These are phyloP conservation scores for Fusarium odoratissimum DNA, from an alignment of 2,329 filamentous ascomycete species.

Conservation along the genomic window DNA sequence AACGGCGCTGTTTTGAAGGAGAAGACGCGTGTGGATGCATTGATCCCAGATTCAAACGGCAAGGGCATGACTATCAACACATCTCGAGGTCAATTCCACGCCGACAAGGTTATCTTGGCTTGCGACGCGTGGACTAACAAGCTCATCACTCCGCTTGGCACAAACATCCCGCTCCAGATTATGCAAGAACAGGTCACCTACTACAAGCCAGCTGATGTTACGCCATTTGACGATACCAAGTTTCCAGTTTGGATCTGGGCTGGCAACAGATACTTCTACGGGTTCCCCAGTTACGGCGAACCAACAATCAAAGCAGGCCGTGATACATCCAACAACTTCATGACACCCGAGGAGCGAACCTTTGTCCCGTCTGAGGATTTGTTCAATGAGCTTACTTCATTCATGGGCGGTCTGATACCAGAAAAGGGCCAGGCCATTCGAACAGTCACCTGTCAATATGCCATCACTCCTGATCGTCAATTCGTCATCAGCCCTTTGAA, in stretches of 20 bases:
- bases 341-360: slow-evolving; percentile 27
- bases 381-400: slow-evolving; percentile 3
- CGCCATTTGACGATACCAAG: slow-evolving; percentile 3
- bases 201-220: slow-evolving; percentile 23
- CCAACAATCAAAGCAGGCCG: slow-evolving; percentile 35
- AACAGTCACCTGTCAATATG: slow-evolving; percentile 45
- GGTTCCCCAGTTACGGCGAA: slow-evolving; percentile 30
- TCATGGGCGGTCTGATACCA: slow-evolving; percentile 23
- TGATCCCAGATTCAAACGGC: background rate
- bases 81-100: slow-evolving; percentile 10
- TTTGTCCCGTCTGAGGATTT: slow-evolving; percentile 20
- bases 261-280: slow-evolving; percentile 15
- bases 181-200: slow-evolving; percentile 43
- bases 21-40: slow-evolving; percentile 5
- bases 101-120: slow-evolving; percentile 23
- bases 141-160: slow-evolving; percentile 17
- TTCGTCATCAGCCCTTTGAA: slow-evolving; percentile 39
- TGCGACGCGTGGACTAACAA: slow-evolving; percentile 37
- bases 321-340: slow-evolving; percentile 27
- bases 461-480: slow-evolving; percentile 40
- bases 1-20: slow-evolving; percentile 25
- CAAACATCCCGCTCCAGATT: slow-evolving; percentile 24
- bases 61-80: slow-evolving; percentile 24
- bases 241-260: slow-evolving; percentile 39
- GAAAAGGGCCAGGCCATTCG: slow-evolving; percentile 25